These are phyloP conservation scores for Neocatenulostroma microsporum DNA, from an alignment of 2,329 filamentous ascomycete species.

Conservation along the genomic window DNA sequence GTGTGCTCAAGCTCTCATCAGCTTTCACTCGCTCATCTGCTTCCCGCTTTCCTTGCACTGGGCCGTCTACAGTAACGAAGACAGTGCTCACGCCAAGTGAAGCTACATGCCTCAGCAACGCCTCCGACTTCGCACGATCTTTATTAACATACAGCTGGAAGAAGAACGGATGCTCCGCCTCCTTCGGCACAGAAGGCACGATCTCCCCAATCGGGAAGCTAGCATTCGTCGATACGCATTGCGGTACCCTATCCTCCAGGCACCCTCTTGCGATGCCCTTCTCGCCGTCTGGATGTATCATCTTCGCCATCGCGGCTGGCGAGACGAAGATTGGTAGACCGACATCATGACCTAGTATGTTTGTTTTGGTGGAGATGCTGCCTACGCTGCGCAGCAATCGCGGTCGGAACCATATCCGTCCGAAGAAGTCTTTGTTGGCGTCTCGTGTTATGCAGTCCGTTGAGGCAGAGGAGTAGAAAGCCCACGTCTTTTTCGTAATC, in stretches of 20 bases:
- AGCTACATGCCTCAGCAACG: constrained; percentile 42
- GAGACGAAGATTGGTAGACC: constrained; percentile 32
- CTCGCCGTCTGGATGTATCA: constrained; percentile 34
- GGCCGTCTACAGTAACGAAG: constrained; percentile 53
- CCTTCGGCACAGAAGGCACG: constrained; percentile 16
- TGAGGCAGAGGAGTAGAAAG: constrained; percentile 44
- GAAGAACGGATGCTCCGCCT: constrained; percentile 36
- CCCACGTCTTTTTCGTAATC: constrained; percentile 35
- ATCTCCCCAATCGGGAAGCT: constrained; percentile 28
- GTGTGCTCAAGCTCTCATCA: constrained; percentile 26
- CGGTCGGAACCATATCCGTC: constrained; percentile 42
- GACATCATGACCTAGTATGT: constrained; percentile 27
- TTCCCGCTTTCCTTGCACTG: constrained; percentile 49
- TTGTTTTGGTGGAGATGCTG: constrained; percentile 27
- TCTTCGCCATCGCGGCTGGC: constrained; percentile 31
- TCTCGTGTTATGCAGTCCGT: constrained; percentile 44
- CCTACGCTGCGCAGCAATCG: constrained; percentile 38
- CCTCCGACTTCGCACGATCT: constrained; percentile 62
- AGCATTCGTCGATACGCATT: constrained; percentile 28
- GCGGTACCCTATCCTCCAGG: constrained; percentile 20
- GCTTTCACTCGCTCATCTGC: constrained; percentile 93
- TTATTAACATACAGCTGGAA: constrained; percentile 87
- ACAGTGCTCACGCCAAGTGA: constrained; percentile 45
- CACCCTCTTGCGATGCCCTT: constrained; percentile 29
- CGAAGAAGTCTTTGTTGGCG: constrained; percentile 36